Evolutionary conservation across 2,329 filamentous ascomycete species (phyloP).

Genomic region (Trichoderma gracile): DNA sequence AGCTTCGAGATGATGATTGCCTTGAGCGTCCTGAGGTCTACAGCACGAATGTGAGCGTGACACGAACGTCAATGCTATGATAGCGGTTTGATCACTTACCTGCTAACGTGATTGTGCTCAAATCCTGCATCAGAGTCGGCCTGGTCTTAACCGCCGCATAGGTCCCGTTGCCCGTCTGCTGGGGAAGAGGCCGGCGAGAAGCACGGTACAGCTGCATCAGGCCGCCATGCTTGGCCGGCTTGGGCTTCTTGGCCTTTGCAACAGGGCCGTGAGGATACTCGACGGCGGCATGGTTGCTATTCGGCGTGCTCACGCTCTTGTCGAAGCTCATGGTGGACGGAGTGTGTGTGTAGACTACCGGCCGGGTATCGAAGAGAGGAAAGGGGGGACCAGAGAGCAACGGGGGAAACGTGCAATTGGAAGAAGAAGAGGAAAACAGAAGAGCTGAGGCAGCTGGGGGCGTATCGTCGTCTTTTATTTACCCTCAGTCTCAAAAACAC

Average conservation of each 20-base stretch:
- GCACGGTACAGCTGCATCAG: conserved; percentile 44
- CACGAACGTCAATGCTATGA: neutral
- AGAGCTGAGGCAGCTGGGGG: conserved; percentile 1
- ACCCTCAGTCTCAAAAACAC: neutral
- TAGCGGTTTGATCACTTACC: conserved; percentile 37
- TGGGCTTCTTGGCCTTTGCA: conserved; percentile 24
- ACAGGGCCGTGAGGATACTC: conserved; percentile 23
- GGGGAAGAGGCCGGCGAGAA: conserved; percentile 63
- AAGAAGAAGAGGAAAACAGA: neutral
- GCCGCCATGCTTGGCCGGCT: conserved; percentile 27
- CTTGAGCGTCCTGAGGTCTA: conserved; percentile 63
- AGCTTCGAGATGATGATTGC: conserved; percentile 62
- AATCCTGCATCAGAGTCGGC: conserved; percentile 55
- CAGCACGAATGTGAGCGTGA: conserved; percentile 30
- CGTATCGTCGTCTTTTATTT: conserved; percentile 18
- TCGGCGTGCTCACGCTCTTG: conserved; percentile 19
- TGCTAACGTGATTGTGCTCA: conserved; percentile 55
- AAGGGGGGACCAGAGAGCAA: neutral
- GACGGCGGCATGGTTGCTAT: conserved; percentile 30
- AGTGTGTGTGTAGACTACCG: neutral
- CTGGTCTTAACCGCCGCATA: conserved; percentile 53
- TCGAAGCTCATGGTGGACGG: conserved; percentile 31
- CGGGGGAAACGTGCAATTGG: neutral
- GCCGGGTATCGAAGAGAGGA: conserved; percentile 14
- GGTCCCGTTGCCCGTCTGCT: conserved; percentile 62